Evolutionary conservation across 192 early-diverging fungal genomes (phyloP), one percentile per base, ranked within the genome.

Genomic region (Coemansia sp.): DNA sequence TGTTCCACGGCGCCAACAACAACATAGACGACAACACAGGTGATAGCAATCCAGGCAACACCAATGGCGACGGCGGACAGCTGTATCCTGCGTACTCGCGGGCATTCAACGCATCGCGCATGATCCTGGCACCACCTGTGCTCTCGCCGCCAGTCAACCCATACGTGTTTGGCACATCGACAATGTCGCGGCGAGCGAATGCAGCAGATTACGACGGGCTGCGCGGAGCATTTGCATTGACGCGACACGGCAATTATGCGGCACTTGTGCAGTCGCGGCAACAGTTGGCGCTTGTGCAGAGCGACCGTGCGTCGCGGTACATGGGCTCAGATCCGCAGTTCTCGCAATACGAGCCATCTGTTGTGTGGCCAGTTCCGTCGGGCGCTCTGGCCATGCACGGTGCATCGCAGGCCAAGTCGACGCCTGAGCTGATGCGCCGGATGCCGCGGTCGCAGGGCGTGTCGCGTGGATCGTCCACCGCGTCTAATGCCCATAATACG

Each of bases 181-280:
- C 62, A 14, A 17, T 65, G 39, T 43, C 12, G 41, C 41, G 41
- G 10, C 41, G 41, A 43, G 5, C 29, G 5, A 32, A 32, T 7
- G 29, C 29, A 27, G 27, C 27, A 32, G 29, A 59, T 59, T 32
- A 32, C 29, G 41, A 56, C 12, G 5, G 37, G 25, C 17, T 23
- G 38, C 39, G 25, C n/a, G 29, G 51, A 6, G 73, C 67, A 23
- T 77, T 77, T 59, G 61, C 69, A 22, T 35, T 77, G 65, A 67
- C 75, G 14, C 59, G 56, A n/a, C 62, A 72, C 39, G 75, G 69
- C 22, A 71, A 77, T 62, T 72, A 77, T 35, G 75, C 69, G n/a
- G 65, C 75, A 12, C 52, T 77, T 5, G 55, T 64, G 43, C 75
- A 67, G 69, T 77, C 75, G 14, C 64, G 69, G 2, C 69, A 68